Base-by-base conservation (phyloP, 805 yeast genomes). In the Ogataea paradorogensis region DNA sequence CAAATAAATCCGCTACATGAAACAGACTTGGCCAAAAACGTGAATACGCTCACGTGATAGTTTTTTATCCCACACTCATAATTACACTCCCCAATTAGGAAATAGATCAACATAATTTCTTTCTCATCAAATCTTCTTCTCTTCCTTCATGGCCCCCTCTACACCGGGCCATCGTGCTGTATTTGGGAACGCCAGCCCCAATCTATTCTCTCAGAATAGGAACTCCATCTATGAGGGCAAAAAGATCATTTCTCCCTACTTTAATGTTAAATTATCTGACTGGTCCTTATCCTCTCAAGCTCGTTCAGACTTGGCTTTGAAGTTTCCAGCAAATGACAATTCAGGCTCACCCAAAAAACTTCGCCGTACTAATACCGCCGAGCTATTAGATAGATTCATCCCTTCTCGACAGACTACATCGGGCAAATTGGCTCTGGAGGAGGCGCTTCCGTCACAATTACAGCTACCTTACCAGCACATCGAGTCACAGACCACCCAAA, bases 401-500 rank as follows among this genome's bases (percentile, higher is more conserved):
- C 87, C 87, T 3, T 64, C 76, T 23, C 57, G 82, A 34, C 75
- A 71, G 50, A 63, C 72, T 13, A 66, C 73, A 1, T 70, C 78
- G 27, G 69, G 80, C 26, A 66, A 68, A 45, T 58, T 74, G 33
- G 58, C 69, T 4, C 16, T 45, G 15, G 55, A 50, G 11, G 53
- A 48, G 21, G 30, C 35, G 22, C 25, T 40, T 6, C 55, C 56
- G 15, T 33, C 46, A 13, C 50, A 51, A 4, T 51, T 47, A 34
- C 61, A 58, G 24, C 67, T 76, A 38, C 82, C 82, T 1, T 67
- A 69, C 44, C 72, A 76, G 6, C 80, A 76, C 52, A 74, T 77
- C 30, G 71, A 70, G 48, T 73, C 74, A 3, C 79, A 75, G 53
- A 74, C 76, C 3, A 63, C 73, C 7, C 69, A 71, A 46, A 72